phyloP scores from a whole-genome alignment of 1,284 basidiomycete species.

The Microbotryum saponariae region DNA sequence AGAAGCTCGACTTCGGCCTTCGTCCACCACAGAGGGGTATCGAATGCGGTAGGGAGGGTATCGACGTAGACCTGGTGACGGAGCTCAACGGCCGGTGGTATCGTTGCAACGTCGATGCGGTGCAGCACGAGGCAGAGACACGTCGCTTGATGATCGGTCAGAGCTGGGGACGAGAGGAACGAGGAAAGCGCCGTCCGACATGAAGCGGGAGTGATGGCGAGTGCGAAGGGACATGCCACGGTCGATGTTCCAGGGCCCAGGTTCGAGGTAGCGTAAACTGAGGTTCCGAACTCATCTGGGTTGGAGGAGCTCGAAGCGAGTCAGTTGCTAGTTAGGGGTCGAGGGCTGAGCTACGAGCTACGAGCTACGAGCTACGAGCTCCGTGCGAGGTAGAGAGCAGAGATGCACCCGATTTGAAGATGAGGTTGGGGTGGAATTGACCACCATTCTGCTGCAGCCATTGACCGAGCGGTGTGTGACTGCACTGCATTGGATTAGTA shows the following conservation, averaged over 20 bases:
- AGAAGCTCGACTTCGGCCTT: conserved; percentile 56
- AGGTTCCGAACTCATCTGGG: conserved; percentile 48
- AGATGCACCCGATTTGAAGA: too few relatives aligned
- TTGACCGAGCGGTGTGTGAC: too few relatives aligned
- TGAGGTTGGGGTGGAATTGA: too few relatives aligned
- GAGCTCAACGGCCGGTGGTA: conserved; percentile 3
- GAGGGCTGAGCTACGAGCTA: too few relatives aligned
- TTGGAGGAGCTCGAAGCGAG: neutral
- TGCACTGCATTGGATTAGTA: too few relatives aligned
- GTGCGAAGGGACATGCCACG: conserved; percentile 64
- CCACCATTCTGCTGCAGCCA: too few relatives aligned
- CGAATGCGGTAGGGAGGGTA: conserved; percentile 56
- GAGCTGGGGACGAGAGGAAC: conserved; percentile 41
- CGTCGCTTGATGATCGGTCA: conserved; percentile 23
- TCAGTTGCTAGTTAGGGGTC: neutral
- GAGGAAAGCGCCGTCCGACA: conserved; percentile 44
- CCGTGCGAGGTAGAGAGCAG: too few relatives aligned
- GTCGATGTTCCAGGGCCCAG: conserved; percentile 53
- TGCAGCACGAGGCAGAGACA: conserved; percentile 31
- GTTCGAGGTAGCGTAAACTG: conserved; percentile 50
- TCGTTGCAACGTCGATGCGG: neutral
- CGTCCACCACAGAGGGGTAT: conserved; percentile 70
- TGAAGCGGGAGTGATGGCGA: conserved; percentile 58
- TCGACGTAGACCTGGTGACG: conserved; percentile 54
- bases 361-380: too few relatives aligned